Base-by-base conservation (phyloP, 306 rosid species). In the Cucumis sativus region DNA sequence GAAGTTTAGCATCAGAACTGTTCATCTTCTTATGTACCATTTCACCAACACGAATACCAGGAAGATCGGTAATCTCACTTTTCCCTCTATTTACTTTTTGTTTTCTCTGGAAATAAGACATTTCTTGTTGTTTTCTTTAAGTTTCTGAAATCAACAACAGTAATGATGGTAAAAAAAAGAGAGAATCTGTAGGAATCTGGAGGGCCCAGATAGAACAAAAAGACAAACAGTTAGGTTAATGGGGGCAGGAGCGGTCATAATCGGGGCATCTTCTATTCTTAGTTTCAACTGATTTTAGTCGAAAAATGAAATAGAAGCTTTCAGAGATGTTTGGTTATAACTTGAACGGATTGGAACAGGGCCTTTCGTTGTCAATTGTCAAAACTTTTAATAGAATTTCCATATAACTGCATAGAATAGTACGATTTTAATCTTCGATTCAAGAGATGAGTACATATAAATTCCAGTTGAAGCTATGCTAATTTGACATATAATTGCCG, bases 1-100 rank as follows among this genome's bases (percentile, higher is more conserved):
- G 86, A 87, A 83, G 86, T 95, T 95, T 83, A 89, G 98, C 74
- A 79, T 95, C 83, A 88, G 98, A 76, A 92, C 99, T 17, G 97
- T 95, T 60, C 99, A 90, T 37, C 97, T 95, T 17, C 99, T 95
- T 75, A 95, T 95, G 99, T 82, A 87, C 68, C 88, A 74, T 77
- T 95, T 95, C 86, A 95, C 99, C 82, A 89, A 87, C 65, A 57
- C 96, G 76, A 92, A 83, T 86, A 25, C 84, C 81, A 88, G 84
- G 84, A 92, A 87, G 80, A 95, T 95, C 73, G 97, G 99, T 90
- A 84, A 55, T 28, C 58, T 30, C 66, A 75, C 73, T 67, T 11
- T 6, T 20, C 59, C 59, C 6, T 35, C 37, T 51, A 11, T 51
- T 16, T 37, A 21, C 8, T 79, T 79, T 71, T 71, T 8, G 21